phyloP scores from a whole-genome alignment of 495 filamentous ascomycete genomes.

The Talaromyces borbonicus region DNA sequence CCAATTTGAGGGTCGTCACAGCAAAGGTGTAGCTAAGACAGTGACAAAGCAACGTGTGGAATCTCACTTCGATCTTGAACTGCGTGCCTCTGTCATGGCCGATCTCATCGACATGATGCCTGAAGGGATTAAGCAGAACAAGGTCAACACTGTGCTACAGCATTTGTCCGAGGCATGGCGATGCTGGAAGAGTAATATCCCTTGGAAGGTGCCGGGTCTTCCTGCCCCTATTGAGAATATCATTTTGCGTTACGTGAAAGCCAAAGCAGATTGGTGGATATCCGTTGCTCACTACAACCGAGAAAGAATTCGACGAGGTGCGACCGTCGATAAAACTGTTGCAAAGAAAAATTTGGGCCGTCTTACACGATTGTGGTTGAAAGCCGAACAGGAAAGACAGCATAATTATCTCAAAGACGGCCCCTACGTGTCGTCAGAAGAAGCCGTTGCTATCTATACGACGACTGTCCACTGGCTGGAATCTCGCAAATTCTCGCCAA shows the following conservation, averaged over 20 bases:
- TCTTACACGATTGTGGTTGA: conserved; percentile 91
- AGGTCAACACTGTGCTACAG: conserved; percentile 96
- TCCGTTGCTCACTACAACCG: conserved; percentile 98
- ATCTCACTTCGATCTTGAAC: conserved; percentile 96
- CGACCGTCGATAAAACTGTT: conserved; percentile 97
- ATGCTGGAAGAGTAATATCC: conserved; percentile 99
- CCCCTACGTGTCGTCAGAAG: conserved; percentile 95
- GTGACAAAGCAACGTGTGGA: conserved; percentile 99
- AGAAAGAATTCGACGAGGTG: conserved; percentile 89
- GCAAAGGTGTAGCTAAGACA: conserved; percentile 98
- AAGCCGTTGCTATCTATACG: conserved; percentile 97
- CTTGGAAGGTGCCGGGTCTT: conserved; percentile 96
- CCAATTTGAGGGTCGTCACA: conserved; percentile 98
- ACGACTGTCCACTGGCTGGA: conserved; percentile 99
- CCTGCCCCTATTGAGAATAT: conserved; percentile 98
- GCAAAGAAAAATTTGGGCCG: conserved; percentile 98
- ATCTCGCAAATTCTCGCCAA: conserved; percentile 95
- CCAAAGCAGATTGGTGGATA: conserved; percentile 99
- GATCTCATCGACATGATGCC: conserved; percentile 99
- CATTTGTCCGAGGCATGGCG: conserved; percentile 97
- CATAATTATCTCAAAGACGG: conserved; percentile 99
- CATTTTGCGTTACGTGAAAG: conserved; percentile 95
- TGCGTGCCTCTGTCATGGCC: conserved; percentile 96
- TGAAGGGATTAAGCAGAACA: conserved; percentile 98
- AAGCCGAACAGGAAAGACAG: conserved; percentile 96